These are phyloP conservation scores for Sarocladium kiliense DNA, from an alignment of 2,329 filamentous ascomycete genomes.

Conservation along the genomic window DNA sequence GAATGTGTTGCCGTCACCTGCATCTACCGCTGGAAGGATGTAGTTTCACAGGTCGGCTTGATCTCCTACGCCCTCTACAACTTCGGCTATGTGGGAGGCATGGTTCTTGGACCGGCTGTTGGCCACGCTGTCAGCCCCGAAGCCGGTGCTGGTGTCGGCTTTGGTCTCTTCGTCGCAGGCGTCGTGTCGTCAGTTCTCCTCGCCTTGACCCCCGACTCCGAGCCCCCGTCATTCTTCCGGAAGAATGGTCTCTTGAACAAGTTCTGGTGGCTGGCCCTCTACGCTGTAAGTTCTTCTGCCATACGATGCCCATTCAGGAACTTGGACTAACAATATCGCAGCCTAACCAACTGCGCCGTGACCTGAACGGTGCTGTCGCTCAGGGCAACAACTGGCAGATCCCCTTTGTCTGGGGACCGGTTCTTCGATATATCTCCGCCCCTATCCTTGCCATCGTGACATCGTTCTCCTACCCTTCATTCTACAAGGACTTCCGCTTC, in stretches of 20 bases:
- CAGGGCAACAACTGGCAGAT: constrained; percentile 31
- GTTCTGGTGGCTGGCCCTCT: constrained; percentile 47
- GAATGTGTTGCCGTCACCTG: constrained; percentile 47
- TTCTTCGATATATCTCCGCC: constrained; percentile 17
- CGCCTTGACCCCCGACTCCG: constrained; percentile 30
- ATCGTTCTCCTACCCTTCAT: constrained; percentile 16
- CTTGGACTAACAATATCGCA: too few species aligned
- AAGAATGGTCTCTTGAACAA: constrained; percentile 28
- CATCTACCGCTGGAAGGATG: constrained; percentile 45
- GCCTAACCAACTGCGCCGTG: constrained; percentile 40
- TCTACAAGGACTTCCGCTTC: constrained; percentile 12
- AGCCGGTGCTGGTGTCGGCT: constrained; percentile 41
- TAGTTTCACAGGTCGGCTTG: constrained; percentile 35
- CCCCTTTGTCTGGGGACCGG: constrained; percentile 13
- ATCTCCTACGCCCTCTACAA: constrained; percentile 36
- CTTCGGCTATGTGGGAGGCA: constrained; percentile 41
- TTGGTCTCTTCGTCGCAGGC: constrained; percentile 40
- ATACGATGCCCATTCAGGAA: too few species aligned
- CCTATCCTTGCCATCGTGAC: constrained; percentile 16
- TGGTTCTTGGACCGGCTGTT: constrained; percentile 40
- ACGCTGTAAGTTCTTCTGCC: constrained; percentile 33
- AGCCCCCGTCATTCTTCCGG: constrained; percentile 37
- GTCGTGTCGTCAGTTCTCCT: constrained; percentile 27
- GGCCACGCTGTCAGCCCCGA: constrained; percentile 36
- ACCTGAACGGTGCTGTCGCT: constrained; percentile 43